Evolutionary conservation across 1,284 basidiomycete species (phyloP).

Genomic region (Prillingera fragicola): DNA sequence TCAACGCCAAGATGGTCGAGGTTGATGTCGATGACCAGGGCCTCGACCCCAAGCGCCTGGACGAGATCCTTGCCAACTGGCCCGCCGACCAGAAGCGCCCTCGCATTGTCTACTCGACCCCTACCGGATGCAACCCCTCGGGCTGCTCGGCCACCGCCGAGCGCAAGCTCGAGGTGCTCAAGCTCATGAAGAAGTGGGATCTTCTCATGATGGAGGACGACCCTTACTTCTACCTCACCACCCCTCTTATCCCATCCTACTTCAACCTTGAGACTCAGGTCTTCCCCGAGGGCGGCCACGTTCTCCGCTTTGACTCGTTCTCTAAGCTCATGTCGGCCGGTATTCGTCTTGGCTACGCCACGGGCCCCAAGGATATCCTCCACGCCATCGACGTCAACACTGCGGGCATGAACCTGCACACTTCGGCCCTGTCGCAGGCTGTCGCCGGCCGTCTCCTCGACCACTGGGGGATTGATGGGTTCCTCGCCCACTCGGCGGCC

Average conservation of each 20-base stretch:
- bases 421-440: conserved; percentile 69
- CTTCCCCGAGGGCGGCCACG: conserved; percentile 58
- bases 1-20: conserved; percentile 59
- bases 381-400: conserved; percentile 65
- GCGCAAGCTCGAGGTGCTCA: conserved; percentile 70
- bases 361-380: conserved; percentile 69
- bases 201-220: conserved; percentile 79
- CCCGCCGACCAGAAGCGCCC: conserved; percentile 66
- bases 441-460: conserved; percentile 65
- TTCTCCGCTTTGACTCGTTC: conserved; percentile 79
- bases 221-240: conserved; percentile 51
- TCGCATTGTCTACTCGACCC: conserved; percentile 64
- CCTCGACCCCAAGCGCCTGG: conserved; percentile 61
- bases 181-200: conserved; percentile 66
- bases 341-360: conserved; percentile 61
- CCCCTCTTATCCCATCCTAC: conserved; percentile 60
- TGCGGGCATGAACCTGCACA: conserved; percentile 64
- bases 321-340: conserved; percentile 83
- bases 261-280: conserved; percentile 63
- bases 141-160: conserved; percentile 68
- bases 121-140: conserved; percentile 71
- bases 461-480: conserved; percentile 72
- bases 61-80: conserved; percentile 68
- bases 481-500: conserved; percentile 63
- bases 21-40: conserved; percentile 74